Conservation (phyloP, 169 alveolate species). For the Eimeria maxima region DNA sequence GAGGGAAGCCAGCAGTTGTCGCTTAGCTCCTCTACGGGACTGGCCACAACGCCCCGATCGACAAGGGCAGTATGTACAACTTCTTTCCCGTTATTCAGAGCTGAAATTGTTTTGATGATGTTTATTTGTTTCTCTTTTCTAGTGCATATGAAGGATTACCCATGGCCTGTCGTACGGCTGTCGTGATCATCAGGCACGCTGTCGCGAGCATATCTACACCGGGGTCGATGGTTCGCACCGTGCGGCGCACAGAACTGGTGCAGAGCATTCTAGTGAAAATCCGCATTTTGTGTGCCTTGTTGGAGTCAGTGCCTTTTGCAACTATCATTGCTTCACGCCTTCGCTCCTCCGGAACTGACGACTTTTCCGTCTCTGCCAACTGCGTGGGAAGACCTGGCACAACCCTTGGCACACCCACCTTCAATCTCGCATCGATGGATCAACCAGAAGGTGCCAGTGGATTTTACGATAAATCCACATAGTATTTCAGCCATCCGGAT, state of each 20-base stretch:
- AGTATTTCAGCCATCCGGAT: not conserved
- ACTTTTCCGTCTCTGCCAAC: not conserved
- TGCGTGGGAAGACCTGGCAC: not conserved
- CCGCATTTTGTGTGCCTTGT: not conserved
- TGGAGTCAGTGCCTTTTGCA: not conserved
- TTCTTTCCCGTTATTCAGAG: not conserved
- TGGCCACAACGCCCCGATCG: not conserved
- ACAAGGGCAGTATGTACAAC: not conserved
- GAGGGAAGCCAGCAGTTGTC: not conserved
- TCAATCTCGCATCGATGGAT: not conserved
- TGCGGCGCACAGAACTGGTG: not conserved
- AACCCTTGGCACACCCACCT: not conserved
- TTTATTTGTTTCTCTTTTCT: not conserved
- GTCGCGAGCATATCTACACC: not conserved
- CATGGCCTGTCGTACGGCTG: not conserved
- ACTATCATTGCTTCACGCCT: not conserved
- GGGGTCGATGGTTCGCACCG: not conserved
- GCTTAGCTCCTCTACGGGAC: not conserved
- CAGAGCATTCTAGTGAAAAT: not conserved
- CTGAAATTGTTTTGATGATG: not conserved
- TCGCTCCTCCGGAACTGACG: not conserved
- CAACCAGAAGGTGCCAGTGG: not conserved
- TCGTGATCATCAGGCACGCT: not conserved
- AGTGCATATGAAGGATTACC: not conserved
- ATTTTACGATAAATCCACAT: not conserved